Conservation (phyloP, 2,329 filamentous ascomycete genomes). For the Ophiobolus disseminans region DNA sequence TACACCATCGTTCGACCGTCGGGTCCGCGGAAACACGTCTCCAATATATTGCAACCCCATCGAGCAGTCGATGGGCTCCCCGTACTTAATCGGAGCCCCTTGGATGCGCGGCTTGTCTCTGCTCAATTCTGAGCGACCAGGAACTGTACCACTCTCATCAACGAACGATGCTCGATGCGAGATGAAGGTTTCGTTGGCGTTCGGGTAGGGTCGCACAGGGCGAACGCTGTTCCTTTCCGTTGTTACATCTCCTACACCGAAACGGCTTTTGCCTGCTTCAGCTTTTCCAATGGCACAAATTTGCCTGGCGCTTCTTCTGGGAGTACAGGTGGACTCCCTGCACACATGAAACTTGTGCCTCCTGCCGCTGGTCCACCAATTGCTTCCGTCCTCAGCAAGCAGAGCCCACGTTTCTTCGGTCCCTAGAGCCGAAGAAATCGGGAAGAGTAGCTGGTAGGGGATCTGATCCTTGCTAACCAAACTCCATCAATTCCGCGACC, state of each 20-base stretch:
- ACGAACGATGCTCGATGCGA: constrained; percentile 19
- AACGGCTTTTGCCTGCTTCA: constrained; percentile 35
- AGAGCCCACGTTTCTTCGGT: too few species aligned
- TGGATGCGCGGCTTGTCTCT: background rate
- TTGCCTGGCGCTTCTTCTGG: constrained; percentile 1
- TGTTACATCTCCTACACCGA: constrained; percentile 46
- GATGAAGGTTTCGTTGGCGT: constrained; percentile 25
- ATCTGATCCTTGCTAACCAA: too few species aligned
- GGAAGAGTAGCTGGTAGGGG: too few species aligned
- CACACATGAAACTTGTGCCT: constrained; percentile 10
- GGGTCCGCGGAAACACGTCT: background rate
- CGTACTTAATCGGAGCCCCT: too few species aligned
- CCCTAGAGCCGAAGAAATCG: too few species aligned
- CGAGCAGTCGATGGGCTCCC: too few species aligned
- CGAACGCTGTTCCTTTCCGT: constrained; percentile 36
- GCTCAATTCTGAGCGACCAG: background rate
- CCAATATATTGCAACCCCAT: too few species aligned
- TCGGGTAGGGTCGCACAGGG: constrained; percentile 32
- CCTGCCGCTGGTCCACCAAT: background rate
- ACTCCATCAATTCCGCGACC: too few species aligned
- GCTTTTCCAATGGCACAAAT: constrained; percentile 8
- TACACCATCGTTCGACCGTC: background rate
- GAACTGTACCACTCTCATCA: constrained; percentile 2
- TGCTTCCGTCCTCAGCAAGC: too few species aligned
- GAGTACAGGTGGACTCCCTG: constrained; percentile 3